Conservation (phyloP, 2,329 filamentous ascomycete genomes). For the Aspergillus piperis region DNA sequence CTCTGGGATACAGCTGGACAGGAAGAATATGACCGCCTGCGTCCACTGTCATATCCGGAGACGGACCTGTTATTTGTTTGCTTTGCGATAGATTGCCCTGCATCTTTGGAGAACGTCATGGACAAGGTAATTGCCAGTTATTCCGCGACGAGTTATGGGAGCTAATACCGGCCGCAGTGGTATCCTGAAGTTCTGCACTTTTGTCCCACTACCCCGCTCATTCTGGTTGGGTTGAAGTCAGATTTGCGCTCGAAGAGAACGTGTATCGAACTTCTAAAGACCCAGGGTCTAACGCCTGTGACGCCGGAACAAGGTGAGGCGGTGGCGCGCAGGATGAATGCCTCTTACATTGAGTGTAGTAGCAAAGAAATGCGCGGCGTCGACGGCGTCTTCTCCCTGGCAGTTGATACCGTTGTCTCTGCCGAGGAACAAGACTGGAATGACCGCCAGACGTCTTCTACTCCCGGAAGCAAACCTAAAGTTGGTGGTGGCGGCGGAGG, state of each 20-base stretch:
- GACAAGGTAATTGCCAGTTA: slow-evolving; percentile 73
- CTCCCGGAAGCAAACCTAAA: slow-evolving; percentile 30
- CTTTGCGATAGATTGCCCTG: slow-evolving; percentile 98
- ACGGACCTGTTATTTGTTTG: slow-evolving; percentile 98
- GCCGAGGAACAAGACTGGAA: slow-evolving; percentile 66
- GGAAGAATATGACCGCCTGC: slow-evolving; percentile 95
- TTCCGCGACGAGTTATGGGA: slow-evolving; percentile 11
- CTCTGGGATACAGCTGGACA: slow-evolving; percentile 98
- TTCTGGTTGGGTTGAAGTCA: slow-evolving; percentile 95
- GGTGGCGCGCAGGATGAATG: slow-evolving; percentile 91
- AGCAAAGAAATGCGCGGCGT: slow-evolving; percentile 97
- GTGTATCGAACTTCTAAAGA: slow-evolving; percentile 98
- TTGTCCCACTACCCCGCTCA: slow-evolving; percentile 93
- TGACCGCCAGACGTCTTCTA: slow-evolving; percentile 22
- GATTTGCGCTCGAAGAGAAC: slow-evolving; percentile 94
- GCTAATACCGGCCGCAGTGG: slow-evolving; percentile 64
- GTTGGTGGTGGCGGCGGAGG: slow-evolving; percentile 38
- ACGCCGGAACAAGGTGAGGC: slow-evolving; percentile 84
- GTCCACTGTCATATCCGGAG: slow-evolving; percentile 95
- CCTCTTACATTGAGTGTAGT: slow-evolving; percentile 96
- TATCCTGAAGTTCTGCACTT: slow-evolving; percentile 99
- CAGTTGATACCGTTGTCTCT: slow-evolving; percentile 85
- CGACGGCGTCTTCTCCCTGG: slow-evolving; percentile 91
- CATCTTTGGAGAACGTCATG: slow-evolving; percentile 96
- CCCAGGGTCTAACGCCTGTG: slow-evolving; percentile 92